Conservation (phyloP, 495 filamentous ascomycete species). For the Corynascus novoguineensis region DNA sequence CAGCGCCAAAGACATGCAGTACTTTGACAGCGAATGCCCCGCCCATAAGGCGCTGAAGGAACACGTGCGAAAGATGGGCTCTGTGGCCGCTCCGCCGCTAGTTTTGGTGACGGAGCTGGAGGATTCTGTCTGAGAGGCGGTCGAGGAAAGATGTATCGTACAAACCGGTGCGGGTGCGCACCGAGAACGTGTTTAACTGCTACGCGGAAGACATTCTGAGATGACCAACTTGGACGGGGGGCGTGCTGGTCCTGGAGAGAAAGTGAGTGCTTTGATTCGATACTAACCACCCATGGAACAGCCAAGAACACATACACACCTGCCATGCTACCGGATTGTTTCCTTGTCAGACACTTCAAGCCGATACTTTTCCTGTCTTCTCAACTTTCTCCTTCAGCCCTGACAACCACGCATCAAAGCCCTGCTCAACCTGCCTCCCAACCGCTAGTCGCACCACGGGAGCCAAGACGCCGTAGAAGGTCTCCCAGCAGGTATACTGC, state of each 20-base stretch:
- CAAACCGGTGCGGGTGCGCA: too few species aligned
- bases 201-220: too few species aligned
- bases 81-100: slow-evolving; percentile 42
- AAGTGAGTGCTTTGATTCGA: neutral
- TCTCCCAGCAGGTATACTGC: slow-evolving; percentile 36
- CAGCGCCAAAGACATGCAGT: slow-evolving; percentile 62
- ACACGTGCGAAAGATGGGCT: slow-evolving; percentile 22
- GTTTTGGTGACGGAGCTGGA: slow-evolving; percentile 44
- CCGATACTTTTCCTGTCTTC: neutral
- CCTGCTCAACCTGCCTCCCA: slow-evolving; percentile 22
- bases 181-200: too few species aligned
- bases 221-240: neutral
- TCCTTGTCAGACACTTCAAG: too few species aligned
- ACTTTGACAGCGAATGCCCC: slow-evolving; percentile 59
- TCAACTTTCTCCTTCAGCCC: slow-evolving; percentile 31
- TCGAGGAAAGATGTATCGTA: neutral
- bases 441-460: slow-evolving; percentile 20
- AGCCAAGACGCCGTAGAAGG: slow-evolving; percentile 35
- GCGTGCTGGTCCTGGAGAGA: neutral
- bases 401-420: slow-evolving; percentile 30
- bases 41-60: slow-evolving; percentile 59
- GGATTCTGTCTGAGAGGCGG: neutral
- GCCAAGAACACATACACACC: neutral
- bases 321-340: too few species aligned
- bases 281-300: too few species aligned